Base-by-base conservation (phyloP, 2,329 filamentous ascomycete species). In the Penicillium sp. region DNA sequence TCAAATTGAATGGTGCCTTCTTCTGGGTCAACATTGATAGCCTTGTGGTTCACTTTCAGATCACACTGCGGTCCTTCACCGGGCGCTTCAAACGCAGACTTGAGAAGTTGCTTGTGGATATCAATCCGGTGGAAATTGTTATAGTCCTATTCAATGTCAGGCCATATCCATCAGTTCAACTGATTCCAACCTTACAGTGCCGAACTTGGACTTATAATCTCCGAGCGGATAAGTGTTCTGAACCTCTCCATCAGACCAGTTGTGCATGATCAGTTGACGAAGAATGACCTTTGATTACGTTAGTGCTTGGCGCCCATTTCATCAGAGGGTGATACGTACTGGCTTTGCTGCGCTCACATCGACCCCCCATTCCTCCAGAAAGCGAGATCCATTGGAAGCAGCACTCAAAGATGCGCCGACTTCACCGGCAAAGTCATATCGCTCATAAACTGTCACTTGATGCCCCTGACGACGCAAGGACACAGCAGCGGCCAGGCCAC, bases 211-310 rank as follows among this genome's bases (percentile, higher is more conserved):
- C 45, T 63, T 64, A 48, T 73, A 73, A 51, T 70, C 66, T 3
- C 65, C 65, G 2, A 72, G 56, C 3, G 63, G 64, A 48, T 70
- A 70, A 5, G 60, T 63, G 31, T 53, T 68, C 37, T 59, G 57
- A 3, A 70, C 62, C 7, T 63, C 53, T 1, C 70, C 70, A n/a
- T 62, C 62, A 1, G 49, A 45, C 65, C 67, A 71, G n/a, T 70
- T 64, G 48, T 68, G 70, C 61, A 68, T 66, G 13, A 73, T 70
- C 14, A 71, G 56, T n/a, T 67, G 66, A 48, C 65, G 63, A 9
- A 73, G 55, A 26, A 71, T 60, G 2, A 71, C 68, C 58, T 63
- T 19, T 4, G 1, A 13, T 14, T 1, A 35, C 21, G 10, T 48
- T 10, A 45, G 21, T 22, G n/a, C 4, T 19, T 9, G 19, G 21